Percentiles rank a stretch among this genome's conserved stretches.
Conservation (phyloP, 2,329 filamentous ascomycete species). For the Parascedosporium putredinis region DNA sequence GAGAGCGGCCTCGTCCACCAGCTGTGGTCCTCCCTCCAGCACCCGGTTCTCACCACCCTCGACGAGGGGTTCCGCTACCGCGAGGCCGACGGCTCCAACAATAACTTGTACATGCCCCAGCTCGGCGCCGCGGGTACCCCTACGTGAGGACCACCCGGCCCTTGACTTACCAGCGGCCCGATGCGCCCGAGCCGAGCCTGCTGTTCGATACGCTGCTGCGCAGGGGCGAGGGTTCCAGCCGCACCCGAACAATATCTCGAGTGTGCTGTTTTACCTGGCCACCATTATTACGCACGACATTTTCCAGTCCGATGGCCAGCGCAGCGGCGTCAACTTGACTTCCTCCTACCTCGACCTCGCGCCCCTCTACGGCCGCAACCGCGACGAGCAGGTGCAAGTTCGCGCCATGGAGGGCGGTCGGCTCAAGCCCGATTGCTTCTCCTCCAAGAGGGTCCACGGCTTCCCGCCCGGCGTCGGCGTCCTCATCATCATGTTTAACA, state of each 20-base stretch:
- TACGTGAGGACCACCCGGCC: conserved; percentile 13
- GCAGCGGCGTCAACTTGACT: conserved; percentile 16
- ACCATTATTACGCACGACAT: conserved; percentile 38
- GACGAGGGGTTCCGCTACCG: conserved; percentile 13
- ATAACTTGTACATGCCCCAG: conserved; percentile 11
- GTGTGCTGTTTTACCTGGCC: conserved; percentile 33
- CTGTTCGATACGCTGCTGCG: conserved; percentile 14
- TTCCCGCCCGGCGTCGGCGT: conserved; percentile 44
- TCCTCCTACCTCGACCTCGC: conserved; percentile 32
- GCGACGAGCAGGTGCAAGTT: conserved; percentile 37
- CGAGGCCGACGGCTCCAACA: conserved; percentile 14
- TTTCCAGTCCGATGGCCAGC: conserved; percentile 25
- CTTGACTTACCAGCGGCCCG: conserved; percentile 11
- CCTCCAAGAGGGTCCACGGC: conserved; percentile 36
- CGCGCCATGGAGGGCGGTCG: conserved; percentile 37
- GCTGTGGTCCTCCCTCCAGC: conserved; percentile 14
- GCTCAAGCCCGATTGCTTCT: conserved; percentile 44
- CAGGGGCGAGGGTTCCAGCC: conserved; percentile 11
- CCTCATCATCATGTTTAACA: conserved; percentile 42
- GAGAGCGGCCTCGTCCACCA: conserved; percentile 13
- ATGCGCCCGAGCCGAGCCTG: conserved; percentile 12
- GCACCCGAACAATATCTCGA: conserved; percentile 30
- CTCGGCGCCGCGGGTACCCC: conserved; percentile 13
- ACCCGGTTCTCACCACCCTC: conserved; percentile 12
- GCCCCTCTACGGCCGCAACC: conserved; percentile 41